Evolutionary conservation across 495 filamentous ascomycete species (phyloP), one percentile per base, ranked within the genome.

Genomic region (Clavariopsis aquatica): DNA sequence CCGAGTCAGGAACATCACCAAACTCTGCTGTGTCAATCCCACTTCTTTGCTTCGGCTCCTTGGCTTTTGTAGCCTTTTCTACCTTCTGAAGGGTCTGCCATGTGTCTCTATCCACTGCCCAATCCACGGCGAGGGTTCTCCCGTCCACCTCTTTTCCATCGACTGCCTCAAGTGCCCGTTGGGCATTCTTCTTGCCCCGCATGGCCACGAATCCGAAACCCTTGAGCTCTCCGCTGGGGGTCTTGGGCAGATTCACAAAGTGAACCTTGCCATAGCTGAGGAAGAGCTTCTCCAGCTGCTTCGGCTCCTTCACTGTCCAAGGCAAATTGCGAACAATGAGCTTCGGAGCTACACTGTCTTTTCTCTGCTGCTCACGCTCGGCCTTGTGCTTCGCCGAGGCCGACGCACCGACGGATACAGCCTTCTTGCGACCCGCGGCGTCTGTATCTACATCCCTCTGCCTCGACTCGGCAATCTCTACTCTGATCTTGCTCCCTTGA

Each of bases 161-260:
- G 55, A 97, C 77, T 8, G 78, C 83, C 65, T 86, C 83, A 53
- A 99, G 78, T 0, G 94, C 94, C 77, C 86, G 94, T 77, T 98
- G 88, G 0, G 95, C 93, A 76, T 97, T 95, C 76, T 90, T 94
- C 66, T 85, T 85, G 15, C 92, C 92, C 53, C 93, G 81, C 76
- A 99, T 79, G 17, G 92, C 85, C 64, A 99, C 86, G 71, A 99
- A 97, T 7, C 92, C 94, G 77, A 98, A 99, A 0, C 94, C 94
- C 22, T 87, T 81, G 52, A 74, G 72, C 57, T 91, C 81, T 60
- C 86, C 90, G 26, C 82, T 81, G 62, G 85, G 87, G 64, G 84
- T 82, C 66, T 88, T 92, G 2, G 94, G 94, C 23, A 99, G 78
- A 57, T 86, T 89, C 19, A 86, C 84, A 72, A 84, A 84, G 74